A percentile compares a stretch with the other conserved stretches of the same genome.
phyloP scores from a whole-genome alignment of 164 flowering plant species.

The Protea cynaroides region DNA sequence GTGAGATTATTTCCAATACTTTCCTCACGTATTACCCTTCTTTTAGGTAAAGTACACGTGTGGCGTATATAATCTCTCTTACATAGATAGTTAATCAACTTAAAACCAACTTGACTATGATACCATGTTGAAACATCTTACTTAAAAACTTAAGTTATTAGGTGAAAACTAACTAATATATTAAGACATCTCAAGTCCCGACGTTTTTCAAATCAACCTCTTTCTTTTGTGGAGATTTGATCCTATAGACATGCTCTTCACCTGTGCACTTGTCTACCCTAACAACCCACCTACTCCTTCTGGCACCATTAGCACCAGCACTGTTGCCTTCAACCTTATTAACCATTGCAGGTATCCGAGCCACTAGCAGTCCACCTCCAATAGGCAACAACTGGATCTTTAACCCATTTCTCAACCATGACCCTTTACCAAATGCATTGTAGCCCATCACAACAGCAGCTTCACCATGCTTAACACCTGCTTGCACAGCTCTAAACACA shows the following conservation, averaged over 20 bases:
- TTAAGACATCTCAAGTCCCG: too few relatives aligned
- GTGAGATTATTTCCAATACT: too few relatives aligned
- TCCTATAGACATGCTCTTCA: constrained; percentile 79
- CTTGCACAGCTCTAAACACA: constrained; percentile 30
- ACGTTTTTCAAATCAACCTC: too few relatives aligned
- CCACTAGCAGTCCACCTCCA: constrained; percentile 65
- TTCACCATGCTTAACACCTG: constrained; percentile 18
- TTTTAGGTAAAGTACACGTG: too few relatives aligned
- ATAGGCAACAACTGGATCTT: constrained; percentile 61
- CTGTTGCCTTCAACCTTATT: too few relatives aligned
- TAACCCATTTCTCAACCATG: constrained; percentile 39
- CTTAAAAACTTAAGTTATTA: too few relatives aligned
- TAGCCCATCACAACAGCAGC: constrained; percentile 50
- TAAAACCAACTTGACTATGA: too few relatives aligned
- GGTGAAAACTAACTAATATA: too few relatives aligned
- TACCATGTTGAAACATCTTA: too few relatives aligned
- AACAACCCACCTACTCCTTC: constrained; percentile 64
- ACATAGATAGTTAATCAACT: too few relatives aligned
- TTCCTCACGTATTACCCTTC: too few relatives aligned
- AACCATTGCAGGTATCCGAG: constrained; percentile 24
- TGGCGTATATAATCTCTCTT: too few relatives aligned
- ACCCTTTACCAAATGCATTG: constrained; percentile 55
- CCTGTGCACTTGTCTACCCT: constrained; percentile 71
- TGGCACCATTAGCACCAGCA: constrained; percentile 10
- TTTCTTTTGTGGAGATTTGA: constrained; percentile 26